A percentile compares a stretch with the other conserved stretches of the same genome.
phyloP scores from a whole-genome alignment of 768 basidiomycete species.

The Mycena filopes region DNA sequence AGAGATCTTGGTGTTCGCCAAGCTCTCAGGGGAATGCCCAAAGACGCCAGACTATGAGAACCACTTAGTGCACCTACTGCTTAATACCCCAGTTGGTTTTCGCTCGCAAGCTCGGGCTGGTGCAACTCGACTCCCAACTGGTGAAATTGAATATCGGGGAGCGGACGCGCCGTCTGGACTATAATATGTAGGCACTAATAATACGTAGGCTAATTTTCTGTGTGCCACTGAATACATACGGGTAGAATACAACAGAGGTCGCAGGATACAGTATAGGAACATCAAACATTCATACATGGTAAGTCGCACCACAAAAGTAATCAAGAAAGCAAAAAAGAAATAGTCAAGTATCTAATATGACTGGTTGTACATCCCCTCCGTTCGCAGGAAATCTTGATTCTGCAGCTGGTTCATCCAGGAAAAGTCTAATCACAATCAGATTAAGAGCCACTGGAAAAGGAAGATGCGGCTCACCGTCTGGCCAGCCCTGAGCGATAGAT shows the following conservation, averaged over 20 bases:
- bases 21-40: conserved; percentile 70
- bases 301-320: not conserved
- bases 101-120: too few relatives aligned
- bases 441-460: not conserved
- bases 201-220: conserved; percentile 6
- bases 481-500: conserved; percentile 63
- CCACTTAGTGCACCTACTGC: not conserved
- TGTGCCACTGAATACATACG: conserved; percentile 6
- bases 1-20: conserved; percentile 75
- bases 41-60: conserved; percentile 47
- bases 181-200: not conserved
- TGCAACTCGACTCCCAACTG: too few relatives aligned
- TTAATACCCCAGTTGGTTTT: too few relatives aligned
- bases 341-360: conserved; percentile 7
- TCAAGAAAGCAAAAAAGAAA: conserved; percentile 18
- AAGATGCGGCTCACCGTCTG: conserved; percentile 57
- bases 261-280: conserved; percentile 12
- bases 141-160: not conserved
- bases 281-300: conserved; percentile 16
- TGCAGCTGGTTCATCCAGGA: conserved; percentile 47
- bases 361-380: conserved; percentile 27
- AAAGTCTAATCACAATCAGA: conserved; percentile 35
- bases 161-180: too few relatives aligned
- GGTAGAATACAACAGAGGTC: conserved; percentile 1
- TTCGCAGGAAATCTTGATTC: conserved; percentile 18